Conservation (phyloP, 129 eudicot species). For the Helichrysum umbraculigerum region DNA sequence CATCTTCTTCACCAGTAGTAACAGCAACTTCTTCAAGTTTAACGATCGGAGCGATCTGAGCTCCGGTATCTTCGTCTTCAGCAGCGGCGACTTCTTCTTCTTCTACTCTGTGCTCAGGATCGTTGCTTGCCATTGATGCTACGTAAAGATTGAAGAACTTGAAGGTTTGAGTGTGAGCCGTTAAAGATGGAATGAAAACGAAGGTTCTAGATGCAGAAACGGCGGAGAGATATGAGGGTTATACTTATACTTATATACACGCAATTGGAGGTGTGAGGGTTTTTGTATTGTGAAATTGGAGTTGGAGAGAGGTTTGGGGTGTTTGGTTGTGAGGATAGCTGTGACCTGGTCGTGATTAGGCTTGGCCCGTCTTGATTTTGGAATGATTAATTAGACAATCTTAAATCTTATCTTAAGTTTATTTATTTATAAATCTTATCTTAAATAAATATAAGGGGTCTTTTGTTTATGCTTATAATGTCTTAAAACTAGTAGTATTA, state of each 20-base stretch:
- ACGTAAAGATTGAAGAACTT: background rate
- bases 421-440: no score
- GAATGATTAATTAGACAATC: no score
- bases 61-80: slow-evolving; percentile 89
- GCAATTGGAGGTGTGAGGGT: slow-evolving; percentile 8
- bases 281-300: slow-evolving; percentile 16
- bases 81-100: slow-evolving; percentile 55
- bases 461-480: no score
- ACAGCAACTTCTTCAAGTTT: slow-evolving; percentile 76
- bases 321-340: background rate
- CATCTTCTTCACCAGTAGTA: slow-evolving; percentile 79
- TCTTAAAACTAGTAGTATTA: no score
- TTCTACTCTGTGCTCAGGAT: slow-evolving; percentile 56
- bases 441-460: no score
- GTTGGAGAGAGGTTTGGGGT: background rate
- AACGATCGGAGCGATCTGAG: slow-evolving; percentile 76
- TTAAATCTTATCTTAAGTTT: no score
- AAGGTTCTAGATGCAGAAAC: slow-evolving; percentile 19
- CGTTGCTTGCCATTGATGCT: slow-evolving; percentile 55
- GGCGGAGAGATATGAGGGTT: slow-evolving; percentile 33
- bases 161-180: background rate
- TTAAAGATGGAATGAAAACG: background rate
- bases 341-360: background rate
- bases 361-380: background rate
- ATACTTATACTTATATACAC: background rate